Conservation (phyloP, 345 rosid genomes). For the Viola odorata region DNA sequence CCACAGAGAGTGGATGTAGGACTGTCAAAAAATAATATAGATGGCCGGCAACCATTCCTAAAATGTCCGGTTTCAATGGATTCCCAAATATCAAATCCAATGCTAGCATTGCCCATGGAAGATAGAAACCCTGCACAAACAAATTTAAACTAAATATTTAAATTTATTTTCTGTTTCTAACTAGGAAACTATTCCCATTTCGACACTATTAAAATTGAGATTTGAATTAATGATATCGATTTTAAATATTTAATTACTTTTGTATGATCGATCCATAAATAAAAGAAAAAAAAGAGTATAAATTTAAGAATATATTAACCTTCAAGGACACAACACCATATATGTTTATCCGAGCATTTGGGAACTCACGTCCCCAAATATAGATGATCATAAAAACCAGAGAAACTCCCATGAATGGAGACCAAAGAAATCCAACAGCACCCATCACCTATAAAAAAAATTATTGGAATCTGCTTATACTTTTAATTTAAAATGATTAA, state of each 20-base stretch:
- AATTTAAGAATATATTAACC: slow-evolving; percentile 25
- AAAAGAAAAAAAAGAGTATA: too few relatives aligned
- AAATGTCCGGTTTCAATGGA: slow-evolving; percentile 47
- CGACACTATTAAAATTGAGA: too few relatives aligned
- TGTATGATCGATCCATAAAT: neutral
- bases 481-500: too few relatives aligned
- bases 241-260: too few relatives aligned
- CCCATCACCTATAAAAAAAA: slow-evolving; percentile 38
- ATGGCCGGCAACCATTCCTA: slow-evolving; percentile 65
- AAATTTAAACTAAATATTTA: too few relatives aligned
- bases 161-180: too few relatives aligned
- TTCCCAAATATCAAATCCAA: slow-evolving; percentile 50
- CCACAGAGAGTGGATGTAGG: slow-evolving; percentile 63
- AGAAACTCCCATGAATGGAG: slow-evolving; percentile 47
- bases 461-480: too few relatives aligned
- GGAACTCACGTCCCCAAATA: slow-evolving; percentile 54
- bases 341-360: slow-evolving; percentile 44
- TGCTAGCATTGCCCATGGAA: slow-evolving; percentile 66
- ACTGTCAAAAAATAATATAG: slow-evolving; percentile 54
- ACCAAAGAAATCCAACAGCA: slow-evolving; percentile 36
- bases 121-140: slow-evolving; percentile 49
- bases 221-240: neutral
- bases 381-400: slow-evolving; percentile 59
- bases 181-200: too few relatives aligned
- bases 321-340: slow-evolving; percentile 52